Evolutionary conservation across 345 rosid species (phyloP).

Genomic region (Syzygium grande): DNA sequence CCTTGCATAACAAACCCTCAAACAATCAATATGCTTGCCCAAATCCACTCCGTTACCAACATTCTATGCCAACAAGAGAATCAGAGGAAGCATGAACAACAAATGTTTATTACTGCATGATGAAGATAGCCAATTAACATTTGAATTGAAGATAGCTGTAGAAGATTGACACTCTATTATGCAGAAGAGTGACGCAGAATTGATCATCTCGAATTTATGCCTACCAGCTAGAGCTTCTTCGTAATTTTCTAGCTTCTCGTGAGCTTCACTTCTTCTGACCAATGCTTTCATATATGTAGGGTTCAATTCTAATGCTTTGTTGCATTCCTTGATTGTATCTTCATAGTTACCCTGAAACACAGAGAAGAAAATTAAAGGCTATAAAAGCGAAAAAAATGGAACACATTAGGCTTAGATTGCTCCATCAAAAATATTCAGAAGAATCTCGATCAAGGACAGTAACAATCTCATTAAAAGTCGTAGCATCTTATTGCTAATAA

Average conservation of each 20-base stretch:
- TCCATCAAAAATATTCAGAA: neutral
- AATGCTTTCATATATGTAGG: conserved; percentile 69
- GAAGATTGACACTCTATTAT: neutral
- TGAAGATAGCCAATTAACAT: neutral
- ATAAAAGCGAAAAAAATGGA: neutral
- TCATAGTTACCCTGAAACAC: conserved; percentile 53
- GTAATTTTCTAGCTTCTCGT: conserved; percentile 78
- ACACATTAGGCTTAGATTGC: neutral
- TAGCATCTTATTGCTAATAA: neutral
- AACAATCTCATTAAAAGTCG: neutral
- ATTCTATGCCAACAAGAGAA: neutral
- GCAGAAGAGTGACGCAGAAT: neutral
- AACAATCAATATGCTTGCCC: neutral
- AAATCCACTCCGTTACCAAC: neutral
- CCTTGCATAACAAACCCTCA: neutral
- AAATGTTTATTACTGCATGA: neutral
- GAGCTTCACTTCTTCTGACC: conserved; percentile 77
- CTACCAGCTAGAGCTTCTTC: conserved; percentile 87
- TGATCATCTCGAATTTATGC: neutral
- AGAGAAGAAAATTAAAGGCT: neutral
- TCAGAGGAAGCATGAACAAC: neutral
- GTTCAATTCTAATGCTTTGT: conserved; percentile 76
- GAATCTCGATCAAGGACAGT: neutral
- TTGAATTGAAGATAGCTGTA: neutral
- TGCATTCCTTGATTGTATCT: conserved; percentile 78